Evolutionary conservation across 2,329 filamentous ascomycete genomes (phyloP).

Genomic region (Fusarium cicatricum): DNA sequence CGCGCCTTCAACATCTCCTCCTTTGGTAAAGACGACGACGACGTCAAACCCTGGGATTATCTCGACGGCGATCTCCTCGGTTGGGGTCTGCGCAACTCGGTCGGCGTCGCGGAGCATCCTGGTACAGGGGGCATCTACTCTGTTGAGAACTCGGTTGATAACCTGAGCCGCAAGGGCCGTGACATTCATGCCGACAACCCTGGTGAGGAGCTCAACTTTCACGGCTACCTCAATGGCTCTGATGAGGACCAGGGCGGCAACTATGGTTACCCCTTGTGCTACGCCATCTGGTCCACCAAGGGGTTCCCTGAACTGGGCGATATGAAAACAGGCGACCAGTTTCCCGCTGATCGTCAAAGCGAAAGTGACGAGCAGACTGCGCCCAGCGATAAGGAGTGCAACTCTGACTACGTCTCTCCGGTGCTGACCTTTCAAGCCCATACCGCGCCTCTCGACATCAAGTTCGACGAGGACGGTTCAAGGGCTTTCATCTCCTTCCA

Average conservation of each 20-base stretch:
- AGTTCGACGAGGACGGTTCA: slow-evolving; percentile 66
- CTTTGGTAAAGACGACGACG: slow-evolving; percentile 18
- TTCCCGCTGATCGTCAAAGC: slow-evolving; percentile 46
- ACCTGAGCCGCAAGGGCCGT: slow-evolving; percentile 63
- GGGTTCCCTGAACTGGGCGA: slow-evolving; percentile 50
- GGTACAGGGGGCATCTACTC: slow-evolving; percentile 60
- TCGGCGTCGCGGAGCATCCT: slow-evolving; percentile 73
- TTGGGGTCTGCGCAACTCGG: slow-evolving; percentile 78
- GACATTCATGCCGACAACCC: slow-evolving; percentile 75
- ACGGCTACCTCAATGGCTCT: slow-evolving; percentile 62
- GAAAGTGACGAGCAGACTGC: slow-evolving; percentile 40
- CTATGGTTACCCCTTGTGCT: slow-evolving; percentile 77
- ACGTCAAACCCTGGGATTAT: slow-evolving; percentile 53
- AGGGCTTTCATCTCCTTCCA: slow-evolving; percentile 75
- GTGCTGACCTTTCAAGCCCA: slow-evolving; percentile 69
- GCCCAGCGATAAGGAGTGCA: slow-evolving; percentile 56
- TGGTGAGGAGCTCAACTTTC: slow-evolving; percentile 77
- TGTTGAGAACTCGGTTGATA: slow-evolving; percentile 77
- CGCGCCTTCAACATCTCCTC: slow-evolving; percentile 61
- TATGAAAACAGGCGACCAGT: slow-evolving; percentile 59
- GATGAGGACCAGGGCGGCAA: slow-evolving; percentile 56
- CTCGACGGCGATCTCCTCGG: slow-evolving; percentile 60
- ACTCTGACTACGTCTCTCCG: slow-evolving; percentile 55
- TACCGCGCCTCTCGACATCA: slow-evolving; percentile 75
- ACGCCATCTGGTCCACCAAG: slow-evolving; percentile 68